Evolutionary conservation across 1,139 yeast genomes (phyloP), one percentile per base, ranked within the genome.

Genomic region (Lodderomyces oxycetoniae): DNA sequence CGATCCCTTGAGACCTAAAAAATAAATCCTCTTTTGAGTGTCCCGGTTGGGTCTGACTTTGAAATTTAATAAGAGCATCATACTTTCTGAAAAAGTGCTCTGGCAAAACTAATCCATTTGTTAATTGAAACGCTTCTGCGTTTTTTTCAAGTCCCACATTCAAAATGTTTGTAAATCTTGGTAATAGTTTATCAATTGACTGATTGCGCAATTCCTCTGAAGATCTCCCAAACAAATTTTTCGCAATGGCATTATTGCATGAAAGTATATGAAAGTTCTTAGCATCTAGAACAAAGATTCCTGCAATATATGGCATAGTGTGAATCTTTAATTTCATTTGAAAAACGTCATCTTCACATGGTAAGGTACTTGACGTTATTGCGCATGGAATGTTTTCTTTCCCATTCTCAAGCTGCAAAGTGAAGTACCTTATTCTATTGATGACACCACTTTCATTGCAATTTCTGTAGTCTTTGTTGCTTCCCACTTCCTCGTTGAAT

Each of bases 261-360:
- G 87, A 77, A 14, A 77, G 52, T 24, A 86, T 65, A 4, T 58
- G 55, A 45, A 65, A 67, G 32, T 61, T 55, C 10, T 47, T 45
- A 4, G 77, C 62, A 34, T 79, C 73, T n/a, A 88, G 63, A 10
- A 87, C 79, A 48, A 87, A 78, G 15, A 85, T 76, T 22, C 96
- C 96, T 0, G 95, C 93, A 49, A 87, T 85, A 52, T 86, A 85
- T 0, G 95, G 96, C 42, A 86, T 56, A 2, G 91, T 71, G 47
- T 82, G 91, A 20, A 84, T 69, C 43, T 81, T 79, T 34, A 82
- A 51, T 44, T 77, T 70, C 19, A 77, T 49, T 46, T 55, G 72
- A 20, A 20, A 20, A 15, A 63, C 61, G 26, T 59, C 57, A n/a
- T 54, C 53, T 30, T 64, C 62, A 36, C 78, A 77, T 0, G 77